These are phyloP conservation scores for Auricularia heimuer DNA, from an alignment of 768 basidiomycete genomes.

Conservation along the genomic window DNA sequence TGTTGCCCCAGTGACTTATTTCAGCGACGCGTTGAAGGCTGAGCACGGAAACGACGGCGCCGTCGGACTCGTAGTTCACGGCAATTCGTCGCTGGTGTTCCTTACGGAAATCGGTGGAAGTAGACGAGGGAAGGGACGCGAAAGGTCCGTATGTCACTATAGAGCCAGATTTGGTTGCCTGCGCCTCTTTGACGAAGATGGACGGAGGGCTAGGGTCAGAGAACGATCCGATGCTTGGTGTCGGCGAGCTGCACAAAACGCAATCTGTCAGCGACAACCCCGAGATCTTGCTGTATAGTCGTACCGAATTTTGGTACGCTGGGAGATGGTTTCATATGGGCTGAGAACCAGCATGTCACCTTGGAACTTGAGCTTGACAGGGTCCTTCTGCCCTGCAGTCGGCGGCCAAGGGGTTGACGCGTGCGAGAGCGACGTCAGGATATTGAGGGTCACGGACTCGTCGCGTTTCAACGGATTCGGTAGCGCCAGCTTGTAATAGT, in stretches of 20 bases:
- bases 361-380: conserved; percentile 70
- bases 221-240: conserved; percentile 61
- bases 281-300: conserved; percentile 17
- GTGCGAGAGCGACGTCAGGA: conserved; percentile 73
- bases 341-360: conserved; percentile 74
- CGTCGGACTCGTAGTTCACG: conserved; percentile 76
- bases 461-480: conserved; percentile 50
- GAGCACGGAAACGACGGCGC: conserved; percentile 68
- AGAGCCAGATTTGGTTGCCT: conserved; percentile 64
- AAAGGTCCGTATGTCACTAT: conserved; percentile 87
- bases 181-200: conserved; percentile 47
- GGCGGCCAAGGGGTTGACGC: conserved; percentile 68
- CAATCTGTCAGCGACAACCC: background rate
- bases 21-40: conserved; percentile 71
- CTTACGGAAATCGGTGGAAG: conserved; percentile 43
- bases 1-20: conserved; percentile 95
- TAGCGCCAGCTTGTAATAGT: conserved; percentile 53
- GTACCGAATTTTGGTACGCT: conserved; percentile 81
- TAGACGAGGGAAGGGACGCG: conserved; percentile 58
- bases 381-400: conserved; percentile 61
- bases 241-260: conserved; percentile 42
- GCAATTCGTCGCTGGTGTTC: conserved; percentile 53
- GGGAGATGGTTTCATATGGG: conserved; percentile 70
- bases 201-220: conserved; percentile 55
- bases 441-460: conserved; percentile 61